Base-by-base conservation (phyloP, 257 asterid genomes). In the Gynochthodes officinalis region DNA sequence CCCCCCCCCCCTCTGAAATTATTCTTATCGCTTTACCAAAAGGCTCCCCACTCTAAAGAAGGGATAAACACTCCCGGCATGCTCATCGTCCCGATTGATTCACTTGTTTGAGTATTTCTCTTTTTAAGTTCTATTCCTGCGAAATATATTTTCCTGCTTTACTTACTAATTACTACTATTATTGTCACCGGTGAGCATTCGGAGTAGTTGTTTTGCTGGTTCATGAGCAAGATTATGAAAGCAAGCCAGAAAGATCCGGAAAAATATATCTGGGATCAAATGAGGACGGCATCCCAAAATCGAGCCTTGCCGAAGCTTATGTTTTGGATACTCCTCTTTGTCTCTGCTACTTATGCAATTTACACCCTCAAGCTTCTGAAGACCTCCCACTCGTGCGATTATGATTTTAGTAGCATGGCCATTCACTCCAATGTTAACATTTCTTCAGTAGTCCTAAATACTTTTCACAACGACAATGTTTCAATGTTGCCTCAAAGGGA, bases 211-310 rank as follows among this genome's bases (percentile, higher is more conserved):
- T 42, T 6, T 50, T 18, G 6, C 27, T 18, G 1, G 42, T 58
- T 8, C 1, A 35, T 49, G 64, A 16, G 15, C 50, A 72, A 27
- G 27, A 58, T n/a, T 70, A 75, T 92, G 96, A 92, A 92, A 57
- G 75, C 77, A 27, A 77, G 62, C 40, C 93, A 86, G n/a, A 87
- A 81, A 16, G 87, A 84, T 48, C 65, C 92, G 7, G 98, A 88
- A 46, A 92, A 89, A 60, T 75, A 79, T 2, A 53, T 84, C 12
- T 92, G 97, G 97, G 90, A 89, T 42, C 85, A 87, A 70, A 75
- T 87, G 88, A 82, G 84, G 23, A 42, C 83, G 19, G 69, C 52
- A 43, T 9, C 80, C 0, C 91, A 78, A 4, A 83, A 72, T 49
- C 84, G 82, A 49, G 77, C 76, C 53, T 55, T 89, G 68, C 92